Evolutionary conservation across 352 stramenopile species (phyloP).

Genomic region (Pythium rishiriense): DNA sequence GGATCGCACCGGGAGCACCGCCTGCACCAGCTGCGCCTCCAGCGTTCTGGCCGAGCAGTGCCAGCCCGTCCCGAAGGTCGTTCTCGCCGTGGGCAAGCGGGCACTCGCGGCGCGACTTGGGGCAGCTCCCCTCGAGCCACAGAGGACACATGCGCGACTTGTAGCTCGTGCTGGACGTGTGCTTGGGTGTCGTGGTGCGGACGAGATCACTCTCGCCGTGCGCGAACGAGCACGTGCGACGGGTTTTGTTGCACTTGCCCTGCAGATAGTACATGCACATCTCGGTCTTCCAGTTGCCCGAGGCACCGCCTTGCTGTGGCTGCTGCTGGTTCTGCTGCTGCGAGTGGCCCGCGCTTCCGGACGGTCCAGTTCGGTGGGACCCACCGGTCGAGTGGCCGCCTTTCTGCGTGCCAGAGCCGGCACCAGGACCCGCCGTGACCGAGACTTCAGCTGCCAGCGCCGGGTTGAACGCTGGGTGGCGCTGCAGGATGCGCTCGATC

Average conservation of each 20-base stretch:
- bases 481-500: conserved; percentile 69
- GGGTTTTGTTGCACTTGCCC: conserved; percentile 88
- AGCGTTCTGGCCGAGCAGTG: conserved; percentile 27
- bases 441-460: conserved; percentile 29
- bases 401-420: conserved; percentile 10
- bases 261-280: conserved; percentile 91
- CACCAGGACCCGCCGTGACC: conserved; percentile 5
- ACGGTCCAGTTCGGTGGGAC: conserved; percentile 24
- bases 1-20: not conserved
- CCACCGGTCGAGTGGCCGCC: not conserved
- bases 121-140: conserved; percentile 71
- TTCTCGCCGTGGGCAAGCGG: conserved; percentile 74
- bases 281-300: conserved; percentile 86
- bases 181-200: conserved; percentile 37
- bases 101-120: conserved; percentile 77
- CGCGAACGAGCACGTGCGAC: conserved; percentile 85
- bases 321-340: conserved; percentile 28
- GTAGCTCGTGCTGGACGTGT: conserved; percentile 48
- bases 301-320: conserved; percentile 1
- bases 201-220: conserved; percentile 82
- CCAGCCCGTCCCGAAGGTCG: conserved; percentile 64
- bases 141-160: conserved; percentile 82
- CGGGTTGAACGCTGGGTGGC: conserved; percentile 74
- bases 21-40: not conserved
- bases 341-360: conserved; percentile 13